Base-by-base conservation (phyloP, 495 filamentous ascomycete species). In the Sphaerosporella brunnea region DNA sequence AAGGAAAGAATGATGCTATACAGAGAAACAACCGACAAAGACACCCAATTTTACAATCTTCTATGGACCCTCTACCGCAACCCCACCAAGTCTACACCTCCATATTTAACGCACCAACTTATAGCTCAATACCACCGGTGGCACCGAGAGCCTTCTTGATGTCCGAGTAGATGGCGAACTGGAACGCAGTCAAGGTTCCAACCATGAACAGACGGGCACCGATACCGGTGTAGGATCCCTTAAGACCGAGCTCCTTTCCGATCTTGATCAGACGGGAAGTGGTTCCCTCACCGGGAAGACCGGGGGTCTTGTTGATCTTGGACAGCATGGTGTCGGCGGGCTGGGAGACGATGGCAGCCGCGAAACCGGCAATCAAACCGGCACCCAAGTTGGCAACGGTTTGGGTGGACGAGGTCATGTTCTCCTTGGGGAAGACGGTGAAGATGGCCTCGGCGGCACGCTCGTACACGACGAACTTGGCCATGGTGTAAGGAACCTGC, bases 281-380 rank as follows among this genome's bases (percentile, higher is more conserved):
- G 61, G 86, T 97, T 64, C 88, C 78, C 75, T 97, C 88, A 68
- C 90, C 90, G 48, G 90, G 90, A 38, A 78, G 70, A 66, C 90
- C 90, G 69, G 83, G 84, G 68, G 85, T 93, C 84, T 97, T 97
- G 83, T 97, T 97, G 77, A 97, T 97, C 78, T 96, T 96, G 72
- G 73, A 80, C 59, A 97, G 78, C 90, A 96, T 96, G 62, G 90
- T 97, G 67, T 96, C 90, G 63, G 90, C 90, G 59, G 90, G 88
- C 71, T 97, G 90, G 37, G 90, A 96, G 60, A 97, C 79, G 64
- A 94, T 58, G 62, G 90, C 90, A 54, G 90, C 90, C 52, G 90
- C 88, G 71, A 97, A 88, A 82, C 90, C 88, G 62, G 90, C 90
- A 58, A 94, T 76, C 57, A 96, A 77, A 80, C 90, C 90, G 60